Evolutionary conservation across 331 rosid genomes (phyloP).

Genomic region (Malus hybrid): DNA sequence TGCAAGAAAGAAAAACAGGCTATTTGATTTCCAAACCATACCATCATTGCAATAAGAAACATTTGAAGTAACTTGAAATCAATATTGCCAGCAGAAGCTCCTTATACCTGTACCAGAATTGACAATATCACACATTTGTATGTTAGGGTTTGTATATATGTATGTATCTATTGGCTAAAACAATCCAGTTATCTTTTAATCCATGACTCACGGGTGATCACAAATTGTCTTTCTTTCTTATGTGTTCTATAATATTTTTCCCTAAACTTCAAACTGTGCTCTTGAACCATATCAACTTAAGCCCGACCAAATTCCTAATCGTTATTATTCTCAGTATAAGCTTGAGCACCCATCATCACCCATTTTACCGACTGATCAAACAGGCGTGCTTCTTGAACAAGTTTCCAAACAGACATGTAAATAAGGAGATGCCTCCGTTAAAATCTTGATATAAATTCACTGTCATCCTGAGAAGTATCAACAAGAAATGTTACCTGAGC

Average conservation of each 20-base stretch:
- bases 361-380: neutral
- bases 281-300: neutral
- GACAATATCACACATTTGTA: neutral
- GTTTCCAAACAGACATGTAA: neutral
- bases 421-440: neutral
- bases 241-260: neutral
- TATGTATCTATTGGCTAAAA: neutral
- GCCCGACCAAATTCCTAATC: neutral
- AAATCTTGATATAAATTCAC: neutral
- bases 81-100: conserved; percentile 59
- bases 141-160: no score
- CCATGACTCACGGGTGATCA: neutral
- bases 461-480: neutral
- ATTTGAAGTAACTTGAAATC: conserved; percentile 86
- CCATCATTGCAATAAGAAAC: conserved; percentile 77
- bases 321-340: neutral
- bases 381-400: neutral
- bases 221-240: neutral
- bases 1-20: neutral
- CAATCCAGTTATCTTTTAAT: neutral
- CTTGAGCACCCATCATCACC: neutral
- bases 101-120: conserved; percentile 39
- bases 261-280: neutral
- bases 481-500: conserved; percentile 34
- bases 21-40: conserved; percentile 15